Conservation (phyloP, 1,139 yeast genomes). For the Candida sp. region DNA sequence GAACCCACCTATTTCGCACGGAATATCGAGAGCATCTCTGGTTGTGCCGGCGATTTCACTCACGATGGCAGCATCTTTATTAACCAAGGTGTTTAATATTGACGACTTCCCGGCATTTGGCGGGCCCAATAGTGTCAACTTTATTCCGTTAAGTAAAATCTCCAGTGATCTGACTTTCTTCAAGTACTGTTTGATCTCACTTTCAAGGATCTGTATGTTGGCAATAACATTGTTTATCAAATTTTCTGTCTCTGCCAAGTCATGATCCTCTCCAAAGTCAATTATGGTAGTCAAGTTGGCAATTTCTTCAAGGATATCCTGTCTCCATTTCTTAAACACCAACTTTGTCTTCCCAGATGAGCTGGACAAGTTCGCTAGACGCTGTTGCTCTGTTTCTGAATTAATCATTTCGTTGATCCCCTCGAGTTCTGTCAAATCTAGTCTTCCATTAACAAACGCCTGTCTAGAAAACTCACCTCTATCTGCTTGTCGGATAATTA, state of each 20-base stretch:
- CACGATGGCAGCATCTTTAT: conserved; percentile 89
- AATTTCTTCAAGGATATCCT: conserved; percentile 61
- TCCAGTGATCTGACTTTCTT: conserved; percentile 61
- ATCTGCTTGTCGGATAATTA: conserved; percentile 78
- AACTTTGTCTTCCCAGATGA: conserved; percentile 69
- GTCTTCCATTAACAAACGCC: conserved; percentile 75
- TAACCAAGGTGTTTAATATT: conserved; percentile 70
- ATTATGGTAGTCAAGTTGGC: conserved; percentile 87
- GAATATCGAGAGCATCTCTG: conserved; percentile 84
- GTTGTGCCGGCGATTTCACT: conserved; percentile 96
- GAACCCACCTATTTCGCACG: conserved; percentile 81
- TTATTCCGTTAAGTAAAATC: conserved; percentile 73
- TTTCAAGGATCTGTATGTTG: conserved; percentile 43
- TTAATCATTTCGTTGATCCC: conserved; percentile 90
- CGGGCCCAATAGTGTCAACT: conserved; percentile 79
- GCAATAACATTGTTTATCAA: conserved; percentile 54
- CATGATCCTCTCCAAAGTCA: conserved; percentile 97
- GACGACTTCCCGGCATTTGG: conserved; percentile 98
- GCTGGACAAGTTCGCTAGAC: conserved; percentile 74
- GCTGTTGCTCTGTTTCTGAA: conserved; percentile 92
- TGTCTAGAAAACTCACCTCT: conserved; percentile 91
- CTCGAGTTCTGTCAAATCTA: conserved; percentile 83
- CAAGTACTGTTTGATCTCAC: conserved; percentile 54
- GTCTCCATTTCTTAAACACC: conserved; percentile 70
- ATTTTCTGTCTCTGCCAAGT: conserved; percentile 62